phyloP scores from a whole-genome alignment of 1,284 basidiomycete genomes.

The Cronartium ribicola region DNA sequence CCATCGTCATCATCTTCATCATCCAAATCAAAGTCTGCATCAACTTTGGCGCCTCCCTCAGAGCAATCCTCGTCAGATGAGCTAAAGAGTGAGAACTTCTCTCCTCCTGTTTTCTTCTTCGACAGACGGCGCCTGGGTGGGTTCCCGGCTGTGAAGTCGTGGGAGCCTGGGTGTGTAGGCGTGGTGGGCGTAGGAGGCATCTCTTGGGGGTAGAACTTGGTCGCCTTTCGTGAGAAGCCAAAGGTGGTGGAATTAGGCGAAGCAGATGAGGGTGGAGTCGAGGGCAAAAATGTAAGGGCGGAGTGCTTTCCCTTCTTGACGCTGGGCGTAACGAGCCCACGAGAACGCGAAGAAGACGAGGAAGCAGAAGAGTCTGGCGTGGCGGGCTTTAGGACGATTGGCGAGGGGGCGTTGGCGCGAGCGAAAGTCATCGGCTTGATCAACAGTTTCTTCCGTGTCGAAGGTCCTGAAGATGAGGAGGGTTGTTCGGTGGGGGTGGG shows the following conservation, averaged over 20 bases:
- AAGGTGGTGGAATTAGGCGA: slow-evolving; percentile 25
- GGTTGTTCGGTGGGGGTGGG: slow-evolving; percentile 5
- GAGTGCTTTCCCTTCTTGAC: slow-evolving; percentile 25
- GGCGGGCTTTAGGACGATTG: slow-evolving; percentile 33
- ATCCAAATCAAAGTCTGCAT: slow-evolving; percentile 25
- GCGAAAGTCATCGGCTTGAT: slow-evolving; percentile 28
- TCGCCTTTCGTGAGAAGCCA: slow-evolving; percentile 35
- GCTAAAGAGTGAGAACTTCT: slow-evolving; percentile 22
- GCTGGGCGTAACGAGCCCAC: slow-evolving; percentile 8
- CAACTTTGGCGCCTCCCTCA: slow-evolving; percentile 1
- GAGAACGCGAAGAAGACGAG: slow-evolving; percentile 2
- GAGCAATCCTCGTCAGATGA: slow-evolving; percentile 17
- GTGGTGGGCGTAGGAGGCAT: slow-evolving; percentile 33
- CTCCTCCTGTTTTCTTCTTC: slow-evolving; percentile 12
- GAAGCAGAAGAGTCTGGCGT: neutral
- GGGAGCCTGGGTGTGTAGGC: slow-evolving; percentile 8
- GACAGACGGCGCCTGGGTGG: neutral
- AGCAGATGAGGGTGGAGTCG: slow-evolving; percentile 32
- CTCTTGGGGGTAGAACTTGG: slow-evolving; percentile 3
- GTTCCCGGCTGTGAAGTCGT: neutral
- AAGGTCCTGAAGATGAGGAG: neutral
- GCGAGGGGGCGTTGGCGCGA: slow-evolving; percentile 35
- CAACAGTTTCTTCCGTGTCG: slow-evolving; percentile 22
- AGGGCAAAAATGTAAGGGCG: slow-evolving; percentile 26
- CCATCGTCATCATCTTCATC: slow-evolving; percentile 12